phyloP scores from a whole-genome alignment of 306 rosid genomes.

The Mimosa bimucronata region DNA sequence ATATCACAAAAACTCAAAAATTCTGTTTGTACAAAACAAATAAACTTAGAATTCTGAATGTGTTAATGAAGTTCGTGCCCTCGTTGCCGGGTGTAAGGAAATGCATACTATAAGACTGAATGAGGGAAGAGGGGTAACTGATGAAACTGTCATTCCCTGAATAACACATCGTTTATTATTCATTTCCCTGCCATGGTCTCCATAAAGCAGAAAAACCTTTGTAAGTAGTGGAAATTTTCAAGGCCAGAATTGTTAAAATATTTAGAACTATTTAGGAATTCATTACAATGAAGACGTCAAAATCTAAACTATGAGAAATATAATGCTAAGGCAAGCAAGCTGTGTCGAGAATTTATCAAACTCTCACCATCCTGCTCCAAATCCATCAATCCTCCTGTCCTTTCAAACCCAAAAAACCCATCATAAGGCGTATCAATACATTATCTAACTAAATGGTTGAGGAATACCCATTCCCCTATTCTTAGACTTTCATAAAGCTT shows the following conservation, averaged over 20 bases:
- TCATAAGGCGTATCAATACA: background rate
- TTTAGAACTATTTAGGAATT: background rate
- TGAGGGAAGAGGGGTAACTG: background rate
- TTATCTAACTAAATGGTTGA: background rate
- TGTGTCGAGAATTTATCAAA: background rate
- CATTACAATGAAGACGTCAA: background rate
- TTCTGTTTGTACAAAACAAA: background rate
- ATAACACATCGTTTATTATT: background rate
- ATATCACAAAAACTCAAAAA: background rate
- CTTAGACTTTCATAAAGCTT: background rate
- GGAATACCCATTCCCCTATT: background rate
- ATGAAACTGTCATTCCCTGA: background rate
- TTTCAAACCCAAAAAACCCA: background rate
- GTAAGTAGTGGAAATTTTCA: background rate
- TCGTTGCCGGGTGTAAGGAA: background rate
- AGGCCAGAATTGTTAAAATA: conserved; percentile 6
- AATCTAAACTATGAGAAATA: background rate
- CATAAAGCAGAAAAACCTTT: background rate
- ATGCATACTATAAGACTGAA: background rate
- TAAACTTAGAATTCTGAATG: background rate
- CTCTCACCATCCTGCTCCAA: background rate
- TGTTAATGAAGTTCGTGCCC: background rate
- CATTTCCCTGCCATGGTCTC: background rate
- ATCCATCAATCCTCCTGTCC: background rate
- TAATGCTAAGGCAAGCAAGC: conserved; percentile 13